phyloP scores from a whole-genome alignment of 208 protist genomes.

The Angomonas deanei region DNA sequence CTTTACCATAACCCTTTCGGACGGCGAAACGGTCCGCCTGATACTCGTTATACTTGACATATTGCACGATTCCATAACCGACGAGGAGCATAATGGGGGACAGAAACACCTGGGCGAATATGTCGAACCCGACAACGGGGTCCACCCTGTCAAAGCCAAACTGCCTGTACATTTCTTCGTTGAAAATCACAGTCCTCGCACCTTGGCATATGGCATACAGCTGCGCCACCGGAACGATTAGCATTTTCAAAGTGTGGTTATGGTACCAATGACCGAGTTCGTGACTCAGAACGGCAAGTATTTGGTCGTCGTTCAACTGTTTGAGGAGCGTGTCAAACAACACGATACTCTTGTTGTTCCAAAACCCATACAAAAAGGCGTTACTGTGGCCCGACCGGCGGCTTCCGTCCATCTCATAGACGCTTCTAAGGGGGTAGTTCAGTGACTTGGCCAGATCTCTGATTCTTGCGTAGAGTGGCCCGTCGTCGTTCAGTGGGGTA shows the following conservation, averaged over 20 bases:
- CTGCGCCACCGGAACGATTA: constrained; percentile 30
- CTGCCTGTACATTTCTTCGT: constrained; percentile 42
- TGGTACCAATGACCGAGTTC: constrained; percentile 89
- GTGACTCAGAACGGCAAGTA: constrained; percentile 79
- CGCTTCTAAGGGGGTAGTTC: constrained; percentile 64
- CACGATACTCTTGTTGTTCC: constrained; percentile 84
- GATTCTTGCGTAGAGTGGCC: not conserved
- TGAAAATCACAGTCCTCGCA: constrained; percentile 54
- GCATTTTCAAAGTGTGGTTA: constrained; percentile 36
- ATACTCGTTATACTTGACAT: constrained; percentile 55
- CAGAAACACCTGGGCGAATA: constrained; percentile 47
- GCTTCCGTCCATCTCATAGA: constrained; percentile 77
- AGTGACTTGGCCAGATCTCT: not conserved
- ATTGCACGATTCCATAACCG: constrained; percentile 25
- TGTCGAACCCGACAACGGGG: constrained; percentile 53
- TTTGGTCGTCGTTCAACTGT: constrained; percentile 53
- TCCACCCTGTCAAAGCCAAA: constrained; percentile 60
- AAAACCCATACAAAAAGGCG: constrained; percentile 87
- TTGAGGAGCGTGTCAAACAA: constrained; percentile 87
- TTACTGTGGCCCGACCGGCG: constrained; percentile 79
- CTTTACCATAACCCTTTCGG: constrained; percentile 26
- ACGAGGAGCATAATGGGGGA: constrained; percentile 33
- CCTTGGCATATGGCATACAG: constrained; percentile 57
- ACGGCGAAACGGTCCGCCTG: constrained; percentile 72
- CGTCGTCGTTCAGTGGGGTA: constrained; percentile 31